Evolutionary conservation across 2,329 filamentous ascomycete species (phyloP), one percentile per base, ranked within the genome.

Genomic region (Plenodomus lindquistii): DNA sequence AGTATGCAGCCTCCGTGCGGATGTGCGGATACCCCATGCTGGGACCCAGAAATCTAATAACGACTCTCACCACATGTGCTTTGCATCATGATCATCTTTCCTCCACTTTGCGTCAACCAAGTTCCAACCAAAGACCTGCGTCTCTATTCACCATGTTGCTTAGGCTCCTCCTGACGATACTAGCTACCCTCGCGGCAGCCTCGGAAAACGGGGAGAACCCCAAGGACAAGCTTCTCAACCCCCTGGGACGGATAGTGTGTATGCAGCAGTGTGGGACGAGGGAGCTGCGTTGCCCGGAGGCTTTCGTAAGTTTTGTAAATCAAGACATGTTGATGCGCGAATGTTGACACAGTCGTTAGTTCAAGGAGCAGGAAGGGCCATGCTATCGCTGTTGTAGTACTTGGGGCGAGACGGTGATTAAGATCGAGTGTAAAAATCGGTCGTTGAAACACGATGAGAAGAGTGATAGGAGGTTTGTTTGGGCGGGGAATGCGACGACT

Each of bases 141-240:
- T 11, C 27, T 11, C 4, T 31, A 31, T 11, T 31, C 27, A 31
- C 6, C 11, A 31, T 31, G 27, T 13, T 31, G 27, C 15, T 7
- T 13, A 16, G 22, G 13, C 6, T n/a, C 10, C 10, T 35, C 4
- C 18, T 21, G 17, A 21, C 29, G 16, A n/a, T 37, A 24, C 15
- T 31, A 4, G 11, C 11, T 15, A 15, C 27, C 11, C 27, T 31
- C 27, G 27, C 27, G 11, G 27, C 11, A 4, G 27, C 27, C 27
- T 8, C 27, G 11, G 27, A 31, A 13, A 37, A 41, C 19, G 44
- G 41, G 36, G 31, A 31, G 4, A 37, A 52, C 17, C 44, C 49
- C 31, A 52, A 52, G 42, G 44, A 52, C 21, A 37, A 38, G 27
- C 49, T 52, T 3, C n/a, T 52, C 39, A 52, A 46, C 31, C 49